These are phyloP conservation scores for Saccharomycopsis synnaedendra DNA, from an alignment of 805 yeast species.

Conservation along the genomic window DNA sequence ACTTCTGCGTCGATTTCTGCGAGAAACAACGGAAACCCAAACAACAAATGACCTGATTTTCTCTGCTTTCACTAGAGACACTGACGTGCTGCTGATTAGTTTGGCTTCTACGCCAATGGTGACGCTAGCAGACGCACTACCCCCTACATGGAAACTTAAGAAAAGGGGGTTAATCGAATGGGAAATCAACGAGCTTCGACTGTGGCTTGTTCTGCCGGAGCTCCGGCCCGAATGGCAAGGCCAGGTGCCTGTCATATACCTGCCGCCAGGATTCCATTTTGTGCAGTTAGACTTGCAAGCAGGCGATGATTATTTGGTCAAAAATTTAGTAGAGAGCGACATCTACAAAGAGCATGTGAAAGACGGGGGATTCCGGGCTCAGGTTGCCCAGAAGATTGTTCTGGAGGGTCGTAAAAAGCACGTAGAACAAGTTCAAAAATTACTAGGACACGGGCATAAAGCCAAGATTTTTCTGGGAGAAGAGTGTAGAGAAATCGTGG, in stretches of 20 bases:
- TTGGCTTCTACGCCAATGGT: conserved; percentile 16
- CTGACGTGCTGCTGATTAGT: conserved; percentile 1
- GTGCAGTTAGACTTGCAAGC: conserved; percentile 42
- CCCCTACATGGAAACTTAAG: conserved; percentile 53
- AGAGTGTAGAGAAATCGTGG: conserved; percentile 32
- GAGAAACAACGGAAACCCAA: not conserved
- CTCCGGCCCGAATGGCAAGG: conserved; percentile 46
- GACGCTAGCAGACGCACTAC: conserved; percentile 40
- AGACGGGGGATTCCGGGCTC: conserved; percentile 39
- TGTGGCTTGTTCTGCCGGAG: conserved; percentile 43
- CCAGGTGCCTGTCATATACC: conserved; percentile 33
- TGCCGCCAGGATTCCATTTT: conserved; percentile 30
- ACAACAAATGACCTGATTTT: conserved; percentile 11
- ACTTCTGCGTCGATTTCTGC: no score
- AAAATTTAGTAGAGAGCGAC: conserved; percentile 43
- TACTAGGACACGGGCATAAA: no score
- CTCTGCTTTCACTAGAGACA: conserved; percentile 8
- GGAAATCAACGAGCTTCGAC: conserved; percentile 60
- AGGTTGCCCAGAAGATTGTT: conserved; percentile 38
- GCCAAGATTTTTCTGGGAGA: no score
- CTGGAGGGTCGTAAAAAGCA: no score
- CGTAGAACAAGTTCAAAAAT: no score
- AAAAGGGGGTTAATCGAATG: conserved; percentile 55
- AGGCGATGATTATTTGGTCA: conserved; percentile 35
- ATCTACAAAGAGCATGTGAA: conserved; percentile 55